Evolutionary conservation across 306 rosid genomes (phyloP).

Genomic region (cucumber (Cucumis sativus)): DNA sequence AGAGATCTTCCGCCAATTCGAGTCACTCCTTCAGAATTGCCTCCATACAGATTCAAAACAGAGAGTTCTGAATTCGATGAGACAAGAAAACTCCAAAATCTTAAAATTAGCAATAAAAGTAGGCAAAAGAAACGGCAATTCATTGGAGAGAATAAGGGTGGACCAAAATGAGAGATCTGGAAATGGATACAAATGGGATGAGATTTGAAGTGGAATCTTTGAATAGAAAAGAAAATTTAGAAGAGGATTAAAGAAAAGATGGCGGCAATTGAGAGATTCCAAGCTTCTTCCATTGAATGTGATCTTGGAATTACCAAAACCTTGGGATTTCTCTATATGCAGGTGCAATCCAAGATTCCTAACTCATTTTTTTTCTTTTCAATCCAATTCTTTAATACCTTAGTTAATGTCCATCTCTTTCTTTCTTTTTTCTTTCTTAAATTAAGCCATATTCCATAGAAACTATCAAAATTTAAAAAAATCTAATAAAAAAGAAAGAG

Average conservation of each 20-base stretch:
- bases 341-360: too few species aligned
- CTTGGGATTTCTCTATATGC: too few species aligned
- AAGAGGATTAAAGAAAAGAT: background rate
- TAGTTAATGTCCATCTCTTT: too few species aligned
- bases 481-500: too few species aligned
- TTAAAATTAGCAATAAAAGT: background rate
- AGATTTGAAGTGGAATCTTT: background rate
- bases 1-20: constrained; percentile 34
- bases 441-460: too few species aligned
- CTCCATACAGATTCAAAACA: background rate
- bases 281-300: background rate
- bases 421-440: too few species aligned
- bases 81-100: background rate
- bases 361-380: too few species aligned
- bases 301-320: background rate
- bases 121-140: background rate
- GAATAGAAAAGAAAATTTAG: background rate
- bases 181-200: background rate
- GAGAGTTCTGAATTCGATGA: constrained; percentile 11
- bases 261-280: background rate
- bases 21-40: background rate
- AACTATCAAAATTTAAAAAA: too few species aligned
- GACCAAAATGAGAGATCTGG: background rate
- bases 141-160: constrained; percentile 10
- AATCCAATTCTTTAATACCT: too few species aligned